Conservation (phyloP, 768 basidiomycete genomes). For the Rhizopogon roseolus region DNA sequence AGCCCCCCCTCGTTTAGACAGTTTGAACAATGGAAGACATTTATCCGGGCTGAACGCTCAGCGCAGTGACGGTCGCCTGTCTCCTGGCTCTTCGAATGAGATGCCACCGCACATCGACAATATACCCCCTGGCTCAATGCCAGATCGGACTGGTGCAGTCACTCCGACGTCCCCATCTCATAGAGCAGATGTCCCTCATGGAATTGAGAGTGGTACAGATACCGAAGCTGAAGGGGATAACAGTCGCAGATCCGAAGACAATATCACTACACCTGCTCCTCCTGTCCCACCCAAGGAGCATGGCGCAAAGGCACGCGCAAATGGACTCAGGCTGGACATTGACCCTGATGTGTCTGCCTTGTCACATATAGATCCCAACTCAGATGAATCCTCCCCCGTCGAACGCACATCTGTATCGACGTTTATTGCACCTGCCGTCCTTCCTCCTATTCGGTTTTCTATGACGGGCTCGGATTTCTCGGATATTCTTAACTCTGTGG, state of each 20-base stretch:
- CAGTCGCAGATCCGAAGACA: conserved; percentile 23
- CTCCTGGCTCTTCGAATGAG: conserved; percentile 4
- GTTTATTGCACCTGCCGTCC: conserved; percentile 78
- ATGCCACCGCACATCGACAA: conserved; percentile 14
- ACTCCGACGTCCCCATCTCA: conserved; percentile 57
- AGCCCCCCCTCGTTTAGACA: conserved; percentile 28
- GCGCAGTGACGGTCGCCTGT: conserved; percentile 7
- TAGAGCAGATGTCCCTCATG: conserved; percentile 64
- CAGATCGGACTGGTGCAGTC: conserved; percentile 16
- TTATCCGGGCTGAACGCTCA: neutral
- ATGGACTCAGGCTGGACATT: conserved; percentile 22
- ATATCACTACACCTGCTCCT: conserved; percentile 30
- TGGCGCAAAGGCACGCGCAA: conserved; percentile 19
- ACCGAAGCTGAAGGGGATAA: conserved; percentile 56
- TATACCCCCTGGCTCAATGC: conserved; percentile 13
- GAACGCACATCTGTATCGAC: conserved; percentile 67
- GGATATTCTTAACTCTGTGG: conserved; percentile 59
- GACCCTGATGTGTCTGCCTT: conserved; percentile 12
- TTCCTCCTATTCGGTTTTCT: conserved; percentile 86
- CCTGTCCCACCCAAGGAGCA: conserved; percentile 41
- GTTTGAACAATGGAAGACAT: conserved; percentile 13
- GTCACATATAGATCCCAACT: conserved; percentile 30
- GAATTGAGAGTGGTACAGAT: conserved; percentile 72
- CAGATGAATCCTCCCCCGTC: conserved; percentile 59
- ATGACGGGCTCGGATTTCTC: conserved; percentile 80